Base-by-base conservation (phyloP, 1,139 yeast genomes). In the Barnettozyma hawaiiensis region DNA sequence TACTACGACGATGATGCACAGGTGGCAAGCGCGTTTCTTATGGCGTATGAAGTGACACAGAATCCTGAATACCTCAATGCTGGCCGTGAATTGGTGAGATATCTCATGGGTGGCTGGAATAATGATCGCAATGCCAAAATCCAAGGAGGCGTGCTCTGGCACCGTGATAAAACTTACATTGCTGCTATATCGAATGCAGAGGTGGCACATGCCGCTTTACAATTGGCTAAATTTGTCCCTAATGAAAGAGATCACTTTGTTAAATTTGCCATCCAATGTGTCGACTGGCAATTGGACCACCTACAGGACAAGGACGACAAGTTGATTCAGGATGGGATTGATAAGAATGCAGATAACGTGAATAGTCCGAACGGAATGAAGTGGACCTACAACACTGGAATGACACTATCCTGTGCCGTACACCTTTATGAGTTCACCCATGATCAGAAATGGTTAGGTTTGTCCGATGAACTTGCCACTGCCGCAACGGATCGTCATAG, bases 1-100 rank as follows among this genome's bases (percentile, higher is more conserved):
- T 81, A 81, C 59, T 81, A 78, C 52, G 90, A 82, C 58, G 90
- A 82, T 55, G 84, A 81, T 57, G 90, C 89, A 5, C 90, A 82
- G 58, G 80, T 81, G 14, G 82, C 85, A 16, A 71, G 81, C 52
- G 83, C 83, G 10, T 69, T 80, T 55, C 65, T 82, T 45, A 72
- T 81, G 2, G 85, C 86, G 1, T 82, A 77, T 55, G 87, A 81
- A 54, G 86, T 78, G 20, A 80, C 87, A 1, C 75, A 76, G 1
- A 72, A 80, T 49, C 65, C 65, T 51, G 64, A 65, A 40, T 78
- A 67, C 55, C 65, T 81, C 50, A 79, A 75, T 50, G 70, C 70
- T 55, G 84, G 80, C 7, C 67, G 77, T 42, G 85, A 77, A 52
- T 66, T 79, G 54, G 79, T 74, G 37, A 61, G 77, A 31, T 81